These are phyloP conservation scores for Lecanicillium sp. DNA, from an alignment of 2,329 filamentous ascomycete genomes.

Conservation along the genomic window DNA sequence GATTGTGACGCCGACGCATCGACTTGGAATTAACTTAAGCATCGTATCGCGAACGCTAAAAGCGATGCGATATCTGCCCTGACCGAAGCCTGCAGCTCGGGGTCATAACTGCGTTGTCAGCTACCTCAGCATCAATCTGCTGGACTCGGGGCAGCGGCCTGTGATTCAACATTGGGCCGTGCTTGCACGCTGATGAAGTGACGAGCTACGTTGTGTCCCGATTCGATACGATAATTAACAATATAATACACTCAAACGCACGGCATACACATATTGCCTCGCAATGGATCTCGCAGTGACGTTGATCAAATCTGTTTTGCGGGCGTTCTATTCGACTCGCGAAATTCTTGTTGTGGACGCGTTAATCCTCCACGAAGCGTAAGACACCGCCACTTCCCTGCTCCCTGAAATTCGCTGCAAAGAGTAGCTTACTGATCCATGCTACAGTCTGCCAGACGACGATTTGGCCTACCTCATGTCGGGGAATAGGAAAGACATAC, in stretches of 20 bases:
- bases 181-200: too few relatives aligned
- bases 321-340: constrained; percentile 80
- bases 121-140: too few relatives aligned
- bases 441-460: constrained; percentile 69
- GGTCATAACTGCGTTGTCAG: too few relatives aligned
- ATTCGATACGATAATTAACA: background rate
- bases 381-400: constrained; percentile 25
- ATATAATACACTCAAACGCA: background rate
- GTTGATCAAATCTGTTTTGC: constrained; percentile 77
- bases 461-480: constrained; percentile 82
- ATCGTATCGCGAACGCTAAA: too few relatives aligned
- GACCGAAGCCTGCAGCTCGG: too few relatives aligned
- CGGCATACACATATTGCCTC: constrained; percentile 1
- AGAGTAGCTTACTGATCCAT: constrained; percentile 34
- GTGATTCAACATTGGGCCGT: too few relatives aligned
- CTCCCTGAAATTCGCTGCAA: background rate
- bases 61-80: too few relatives aligned
- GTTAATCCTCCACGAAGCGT: constrained; percentile 75
- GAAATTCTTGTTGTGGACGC: constrained; percentile 82
- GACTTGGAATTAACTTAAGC: too few relatives aligned
- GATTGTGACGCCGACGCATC: too few relatives aligned
- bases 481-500: constrained; percentile 86
- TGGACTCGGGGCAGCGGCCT: too few relatives aligned
- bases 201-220: too few relatives aligned
- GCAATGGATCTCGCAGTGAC: constrained; percentile 55